These are phyloP conservation scores for Cryphonectria naterciae DNA, from an alignment of 2,329 filamentous ascomycete species.

Conservation along the genomic window DNA sequence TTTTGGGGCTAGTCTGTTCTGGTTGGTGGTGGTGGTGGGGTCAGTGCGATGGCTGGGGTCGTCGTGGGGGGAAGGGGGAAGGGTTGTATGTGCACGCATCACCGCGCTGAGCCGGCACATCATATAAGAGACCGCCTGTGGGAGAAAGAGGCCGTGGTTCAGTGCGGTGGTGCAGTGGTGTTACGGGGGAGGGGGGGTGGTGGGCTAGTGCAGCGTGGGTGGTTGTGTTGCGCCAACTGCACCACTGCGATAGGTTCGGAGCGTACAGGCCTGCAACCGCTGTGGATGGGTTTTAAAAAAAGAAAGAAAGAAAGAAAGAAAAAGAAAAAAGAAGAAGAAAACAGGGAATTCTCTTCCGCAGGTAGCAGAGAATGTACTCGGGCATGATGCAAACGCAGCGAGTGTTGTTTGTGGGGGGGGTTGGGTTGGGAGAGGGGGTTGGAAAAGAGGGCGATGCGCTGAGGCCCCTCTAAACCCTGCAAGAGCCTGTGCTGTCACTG, in stretches of 20 bases:
- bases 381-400: background rate
- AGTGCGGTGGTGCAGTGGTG: background rate
- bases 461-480: background rate
- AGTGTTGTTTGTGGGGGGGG: too few relatives aligned
- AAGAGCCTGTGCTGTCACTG: background rate
- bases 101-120: too few relatives aligned
- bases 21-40: background rate
- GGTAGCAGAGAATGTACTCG: background rate
- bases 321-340: background rate
- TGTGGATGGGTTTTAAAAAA: background rate
- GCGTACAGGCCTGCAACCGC: background rate
- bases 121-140: background rate
- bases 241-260: background rate
- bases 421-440: too few relatives aligned
- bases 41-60: constrained; percentile 4
- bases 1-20: background rate
- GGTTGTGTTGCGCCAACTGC: background rate
- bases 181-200: background rate
- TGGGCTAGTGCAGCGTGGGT: background rate
- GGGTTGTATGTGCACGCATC: too few relatives aligned
- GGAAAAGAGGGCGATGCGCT: background rate
- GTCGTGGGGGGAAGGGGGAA: too few relatives aligned
- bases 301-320: too few relatives aligned
- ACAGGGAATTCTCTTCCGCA: background rate
- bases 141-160: background rate